A percentile compares a stretch with the other conserved stretches of the same genome.
These are phyloP conservation scores for Echinochloa phyllopogon DNA, from an alignment of 176 grass and related monocot genomes.

Conservation along the genomic window DNA sequence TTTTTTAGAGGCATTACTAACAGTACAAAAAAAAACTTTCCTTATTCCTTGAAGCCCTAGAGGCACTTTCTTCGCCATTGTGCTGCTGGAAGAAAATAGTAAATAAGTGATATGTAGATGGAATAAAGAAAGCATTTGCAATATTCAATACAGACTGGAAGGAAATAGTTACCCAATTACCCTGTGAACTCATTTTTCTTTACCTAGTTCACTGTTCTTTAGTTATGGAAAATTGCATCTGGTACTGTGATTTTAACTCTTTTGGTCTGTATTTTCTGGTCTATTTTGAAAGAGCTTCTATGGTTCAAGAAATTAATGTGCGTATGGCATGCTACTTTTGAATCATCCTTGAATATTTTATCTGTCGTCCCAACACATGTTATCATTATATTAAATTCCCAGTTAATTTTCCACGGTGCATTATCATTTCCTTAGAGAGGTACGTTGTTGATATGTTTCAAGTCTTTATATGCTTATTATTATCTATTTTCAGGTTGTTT, in stretches of 20 bases:
- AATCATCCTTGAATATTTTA: neutral
- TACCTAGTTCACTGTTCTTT: neutral
- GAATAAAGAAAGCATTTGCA: neutral
- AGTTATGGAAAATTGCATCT: constrained; percentile 11
- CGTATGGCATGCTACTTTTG: neutral
- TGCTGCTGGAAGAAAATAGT: constrained; percentile 9
- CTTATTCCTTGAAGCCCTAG: constrained; percentile 26
- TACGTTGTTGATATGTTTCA: constrained; percentile 17
- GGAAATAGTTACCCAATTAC: constrained; percentile 12
- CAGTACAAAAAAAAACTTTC: neutral
- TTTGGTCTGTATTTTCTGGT: neutral
- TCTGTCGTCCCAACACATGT: neutral
- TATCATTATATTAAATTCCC: neutral
- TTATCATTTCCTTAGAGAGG: constrained; percentile 17
- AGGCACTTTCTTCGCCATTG: neutral
- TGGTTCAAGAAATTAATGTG: constrained; percentile 25
- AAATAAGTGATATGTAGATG: constrained; percentile 13
- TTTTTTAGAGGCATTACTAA: constrained; percentile 14
- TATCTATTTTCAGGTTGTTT: constrained; percentile 79
- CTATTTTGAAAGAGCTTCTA: constrained; percentile 14
- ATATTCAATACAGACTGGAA: constrained; percentile 4
- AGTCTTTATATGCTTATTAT: constrained; percentile 24
- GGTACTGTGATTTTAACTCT: constrained; percentile 15
- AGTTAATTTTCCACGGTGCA: constrained; percentile 2
- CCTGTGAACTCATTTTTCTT: constrained; percentile 1